Percentiles rank a stretch among this genome's conserved stretches.
Evolutionary conservation across 306 rosid genomes (phyloP).

Genomic region (Pterocarpus macrocarpus): DNA sequence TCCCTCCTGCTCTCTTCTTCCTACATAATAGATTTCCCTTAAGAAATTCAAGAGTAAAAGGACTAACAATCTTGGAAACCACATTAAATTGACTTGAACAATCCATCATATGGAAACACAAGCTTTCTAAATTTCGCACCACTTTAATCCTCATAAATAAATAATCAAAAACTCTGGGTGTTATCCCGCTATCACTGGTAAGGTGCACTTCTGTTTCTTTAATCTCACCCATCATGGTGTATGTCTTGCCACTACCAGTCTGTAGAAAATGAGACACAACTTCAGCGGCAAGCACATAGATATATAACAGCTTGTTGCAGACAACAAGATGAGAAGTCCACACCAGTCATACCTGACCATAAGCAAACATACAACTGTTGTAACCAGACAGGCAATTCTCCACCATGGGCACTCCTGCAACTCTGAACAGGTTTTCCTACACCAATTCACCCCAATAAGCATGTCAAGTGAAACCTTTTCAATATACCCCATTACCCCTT

Average conservation of each 20-base stretch:
- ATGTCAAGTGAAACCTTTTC: constrained; percentile 23
- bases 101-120: constrained; percentile 29
- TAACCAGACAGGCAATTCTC: constrained; percentile 98
- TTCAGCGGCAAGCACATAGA: constrained; percentile 39
- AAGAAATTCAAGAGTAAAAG: constrained; percentile 39
- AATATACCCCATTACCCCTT: constrained; percentile 3
- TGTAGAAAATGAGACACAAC: constrained; percentile 54
- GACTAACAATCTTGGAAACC: constrained; percentile 21
- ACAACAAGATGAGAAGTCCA: constrained; percentile 9
- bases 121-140: constrained; percentile 55
- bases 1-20: constrained; percentile 81
- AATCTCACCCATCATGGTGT: constrained; percentile 98
- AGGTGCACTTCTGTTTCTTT: constrained; percentile 71
- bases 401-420: constrained; percentile 94
- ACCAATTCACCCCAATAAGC: constrained; percentile 45
- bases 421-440: constrained; percentile 85
- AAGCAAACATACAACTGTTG: constrained; percentile 96
- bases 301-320: constrained; percentile 24
- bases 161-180: constrained; percentile 90
- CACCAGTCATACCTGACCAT: constrained; percentile 79
- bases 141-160: constrained; percentile 72
- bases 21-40: constrained; percentile 51
- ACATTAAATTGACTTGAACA: not conserved
- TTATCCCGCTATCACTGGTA: constrained; percentile 79
- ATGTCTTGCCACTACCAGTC: constrained; percentile 99